Base-by-base conservation (phyloP, 306 rosid species). In the Trifolium fragiferum region DNA sequence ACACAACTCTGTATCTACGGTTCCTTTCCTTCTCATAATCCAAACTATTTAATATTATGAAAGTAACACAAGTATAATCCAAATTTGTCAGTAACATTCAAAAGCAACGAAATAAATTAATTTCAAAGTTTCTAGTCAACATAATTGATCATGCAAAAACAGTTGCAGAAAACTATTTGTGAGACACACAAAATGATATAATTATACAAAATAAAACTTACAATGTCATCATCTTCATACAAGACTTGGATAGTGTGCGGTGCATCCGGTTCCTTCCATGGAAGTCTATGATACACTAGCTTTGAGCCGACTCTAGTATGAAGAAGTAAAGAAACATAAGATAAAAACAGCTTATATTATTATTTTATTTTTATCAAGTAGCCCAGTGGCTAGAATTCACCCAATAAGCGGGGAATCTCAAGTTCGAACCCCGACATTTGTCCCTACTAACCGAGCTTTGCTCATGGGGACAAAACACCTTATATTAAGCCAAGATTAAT, bases 201-300 rank as follows among this genome's bases (percentile, higher is more conserved):
- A 68, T 27, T 8, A 43, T 30, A 44, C 18, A 23, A 58, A 66
- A 70, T 49, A 63, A 80, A 19, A 72, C 67, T 81, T 79, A 94
- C 98, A 88, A 91, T 81, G 70, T 91, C 92, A 84, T 76, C 87
- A 81, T 91, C 97, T 74, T 91, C 97, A 20, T 82, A 88, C 51
- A 94, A 79, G 63, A 91, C 84, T 76, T 88, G 86, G 5, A 94
- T 79, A 58, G 73, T 23, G 84, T 76, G 68, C 0, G 97, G 97
- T 15, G 93, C 96, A 80, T 88, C 90, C 0, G 95, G 96, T 81
- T 94, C 98, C 76, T 85, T 87, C 98, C 98, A 94, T 6, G 96
- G 97, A 82, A 84, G 79, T 71, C 97, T 86, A 82, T 84, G 96
- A 84, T 94, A 94, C 14, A 88, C 90, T 73, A 94, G 74, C 80